Base-by-base conservation (phyloP, 164 flowering plant genomes). In the Pachysandra terminalis region DNA sequence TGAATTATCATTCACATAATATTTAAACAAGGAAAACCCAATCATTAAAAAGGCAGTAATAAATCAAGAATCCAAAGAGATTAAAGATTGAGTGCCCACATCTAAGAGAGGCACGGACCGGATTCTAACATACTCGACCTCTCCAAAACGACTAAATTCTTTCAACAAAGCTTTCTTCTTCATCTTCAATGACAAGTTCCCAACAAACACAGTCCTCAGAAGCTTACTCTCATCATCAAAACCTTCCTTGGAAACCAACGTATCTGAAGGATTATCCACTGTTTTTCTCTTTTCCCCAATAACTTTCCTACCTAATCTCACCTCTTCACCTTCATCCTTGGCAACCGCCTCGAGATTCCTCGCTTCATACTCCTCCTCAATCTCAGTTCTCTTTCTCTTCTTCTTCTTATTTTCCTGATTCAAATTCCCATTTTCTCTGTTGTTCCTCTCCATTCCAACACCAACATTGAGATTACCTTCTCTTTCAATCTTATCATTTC, bases 191-290 rank as follows among this genome's bases (percentile, higher is more conserved):
- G 96, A 95, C 85, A 96, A 85, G 69, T 96, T 96, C 75, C 99
- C 98, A 55, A 89, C 91, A 77, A 96, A 96, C 25, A 96, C 82
- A 41, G 99, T 96, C 79, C 97, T 90, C 76, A 84, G 71, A 32
- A 96, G 86, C 87, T 93, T 96, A 58, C 56, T 70, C 72, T 96
- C 98, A 64, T 93, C 98, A 74, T 96, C 99, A 77, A 84, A 92
- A 52, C 91, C 91, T 56, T 93, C 97, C 75, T 83, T 81, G 0
- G 85, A 56, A 23, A 84, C 89, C 79, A 81, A 59, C 82, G 80
- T 65, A 59, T 80, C 87, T 32, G 73, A 79, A 0, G 83, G 78
- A 63, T 84, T 78, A 51, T 89, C 96, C 59, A 71, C 72, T 19
- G 67, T 71, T 75, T 93, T 96, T 85, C 98, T 85, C 86, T 92